Evolutionary conservation across 805 yeast species (phyloP).

Genomic region (Wilhelminamyces savonicus): DNA sequence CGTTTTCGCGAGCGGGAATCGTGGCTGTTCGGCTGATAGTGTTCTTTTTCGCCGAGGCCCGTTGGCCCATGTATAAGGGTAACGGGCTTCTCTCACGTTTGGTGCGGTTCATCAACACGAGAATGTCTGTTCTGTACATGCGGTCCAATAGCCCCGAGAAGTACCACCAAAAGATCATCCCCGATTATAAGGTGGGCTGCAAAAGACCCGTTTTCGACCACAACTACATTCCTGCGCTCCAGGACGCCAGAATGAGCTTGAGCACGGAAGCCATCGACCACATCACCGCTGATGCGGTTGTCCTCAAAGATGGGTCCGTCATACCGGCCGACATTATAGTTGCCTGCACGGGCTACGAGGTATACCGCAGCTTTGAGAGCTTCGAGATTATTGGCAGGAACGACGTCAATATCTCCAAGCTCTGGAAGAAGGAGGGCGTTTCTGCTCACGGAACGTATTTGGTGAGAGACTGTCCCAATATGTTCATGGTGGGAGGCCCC

Average conservation of each 20-base stretch:
- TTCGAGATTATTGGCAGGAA: conserved; percentile 19
- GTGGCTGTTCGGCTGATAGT: conserved; percentile 21
- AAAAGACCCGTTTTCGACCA: conserved; percentile 35
- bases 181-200: conserved; percentile 36
- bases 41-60: conserved; percentile 22
- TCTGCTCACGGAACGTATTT: conserved; percentile 30
- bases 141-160: conserved; percentile 21
- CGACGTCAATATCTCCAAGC: conserved; percentile 12
- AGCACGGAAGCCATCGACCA: conserved; percentile 14
- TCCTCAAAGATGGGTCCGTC: conserved; percentile 20
- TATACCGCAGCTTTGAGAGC: conserved; percentile 11
- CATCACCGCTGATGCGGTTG: conserved; percentile 22
- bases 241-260: conserved; percentile 24
- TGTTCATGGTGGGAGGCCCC: conserved; percentile 33
- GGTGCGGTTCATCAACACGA: conserved; percentile 18
- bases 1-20: conserved; percentile 22
- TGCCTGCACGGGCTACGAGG: conserved; percentile 37
- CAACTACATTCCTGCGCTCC: conserved; percentile 26
- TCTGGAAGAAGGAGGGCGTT: conserved; percentile 26
- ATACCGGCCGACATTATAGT: conserved; percentile 32
- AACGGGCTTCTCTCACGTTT: conserved; percentile 18
- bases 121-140: conserved; percentile 19
- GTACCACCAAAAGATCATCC: conserved; percentile 27
- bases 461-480: conserved; percentile 28
- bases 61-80: conserved; percentile 32